Conservation (phyloP, 345 rosid species). For the Eucalyptus caleyi region DNA sequence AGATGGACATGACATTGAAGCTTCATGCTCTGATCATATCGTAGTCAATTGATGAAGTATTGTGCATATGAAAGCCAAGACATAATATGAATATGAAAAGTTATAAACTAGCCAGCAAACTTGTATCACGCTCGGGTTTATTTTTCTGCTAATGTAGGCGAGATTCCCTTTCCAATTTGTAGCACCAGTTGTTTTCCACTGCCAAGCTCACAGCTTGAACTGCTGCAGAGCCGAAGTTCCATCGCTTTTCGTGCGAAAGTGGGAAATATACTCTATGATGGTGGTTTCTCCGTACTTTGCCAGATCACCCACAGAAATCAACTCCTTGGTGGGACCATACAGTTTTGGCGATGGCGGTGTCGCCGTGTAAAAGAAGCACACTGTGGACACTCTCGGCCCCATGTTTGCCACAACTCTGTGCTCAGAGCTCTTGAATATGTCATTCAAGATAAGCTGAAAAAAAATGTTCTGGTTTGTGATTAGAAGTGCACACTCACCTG, state of each 20-base stretch:
- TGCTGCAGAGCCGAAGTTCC: too few species aligned
- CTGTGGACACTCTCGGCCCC: neutral
- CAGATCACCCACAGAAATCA: conserved; percentile 7
- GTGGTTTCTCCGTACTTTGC: too few species aligned
- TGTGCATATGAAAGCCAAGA: neutral
- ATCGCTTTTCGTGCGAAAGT: too few species aligned
- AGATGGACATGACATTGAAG: too few species aligned
- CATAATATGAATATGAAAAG: neutral
- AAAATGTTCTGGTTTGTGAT: neutral
- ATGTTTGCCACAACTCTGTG: neutral
- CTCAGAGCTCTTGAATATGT: neutral
- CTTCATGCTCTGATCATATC: neutral
- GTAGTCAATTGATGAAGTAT: neutral
- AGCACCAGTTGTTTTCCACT: too few species aligned
- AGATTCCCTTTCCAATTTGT: too few species aligned
- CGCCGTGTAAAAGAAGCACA: neutral
- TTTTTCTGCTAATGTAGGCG: neutral
- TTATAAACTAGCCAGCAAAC: neutral
- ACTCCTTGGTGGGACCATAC: conserved; percentile 17
- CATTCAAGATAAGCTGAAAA: neutral
- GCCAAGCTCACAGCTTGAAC: too few species aligned
- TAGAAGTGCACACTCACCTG: neutral
- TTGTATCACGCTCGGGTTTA: neutral
- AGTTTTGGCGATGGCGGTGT: neutral
- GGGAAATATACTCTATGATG: too few species aligned